Evolutionary conservation across 164 flowering plant species (phyloP), one percentile per base, ranked within the genome.

Genomic region (Taxillus chinensis): DNA sequence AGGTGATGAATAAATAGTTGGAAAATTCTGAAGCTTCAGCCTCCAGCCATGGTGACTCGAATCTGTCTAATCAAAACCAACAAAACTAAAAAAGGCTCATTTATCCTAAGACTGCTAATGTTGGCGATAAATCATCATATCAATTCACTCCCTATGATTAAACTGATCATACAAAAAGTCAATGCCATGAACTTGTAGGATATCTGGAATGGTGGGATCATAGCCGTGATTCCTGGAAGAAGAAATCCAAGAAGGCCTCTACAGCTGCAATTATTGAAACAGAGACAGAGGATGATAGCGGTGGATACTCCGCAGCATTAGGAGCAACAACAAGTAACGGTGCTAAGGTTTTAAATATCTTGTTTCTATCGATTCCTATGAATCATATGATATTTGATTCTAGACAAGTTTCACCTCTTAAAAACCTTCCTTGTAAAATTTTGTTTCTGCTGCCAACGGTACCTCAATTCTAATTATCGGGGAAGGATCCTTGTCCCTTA

Each of bases 381-480:
- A 1, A 63, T 54, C 66, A 63, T 42, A 55, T 53, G 66, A 64
- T 3, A 55, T 57, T 48, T 48, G 60, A 64, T 38, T 13, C 15
- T 43, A 64, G 37, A 39, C 51, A 56, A 42, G 15, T 64, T 15
- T 10, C 37, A 17, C 7, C 0, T 2, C 61, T 64, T 42, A 64
- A 55, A 2, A n/a, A n/a, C 53, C 7, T 3, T 57, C 61, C 39
- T 37, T 5, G 5, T 53, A 64, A 45, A 55, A 2, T 13, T 15
- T 27, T 63, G 49, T 64, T 13, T 43, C 67, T 11, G 43, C 61
- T 8, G 43, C 67, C 13, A 64, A 55, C 27, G 61, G 67, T 64
- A 12, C 7, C 9, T 8, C 39, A n/a, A 61, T 45, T 13, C 7
- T 13, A 6, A 13, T 48, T 48, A 48, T 48, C 11, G 13, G 13